Conservation (phyloP, 257 asterid genomes). For the Paulownia fortunei region DNA sequence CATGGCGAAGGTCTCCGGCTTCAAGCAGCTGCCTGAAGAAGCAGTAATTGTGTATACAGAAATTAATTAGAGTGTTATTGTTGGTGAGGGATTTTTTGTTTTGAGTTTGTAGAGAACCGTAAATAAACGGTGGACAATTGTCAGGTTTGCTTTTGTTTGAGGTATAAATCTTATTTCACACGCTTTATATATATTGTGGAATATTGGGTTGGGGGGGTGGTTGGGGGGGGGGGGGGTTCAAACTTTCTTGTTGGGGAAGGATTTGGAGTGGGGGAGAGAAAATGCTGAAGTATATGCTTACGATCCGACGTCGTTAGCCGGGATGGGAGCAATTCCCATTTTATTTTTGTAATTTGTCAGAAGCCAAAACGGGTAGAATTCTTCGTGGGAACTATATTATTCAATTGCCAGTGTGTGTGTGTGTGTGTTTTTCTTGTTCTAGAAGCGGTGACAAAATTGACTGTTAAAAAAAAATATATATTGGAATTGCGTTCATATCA, state of each 20-base stretch:
- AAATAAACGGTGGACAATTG: conserved; percentile 6
- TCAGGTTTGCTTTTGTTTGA: conserved; percentile 40
- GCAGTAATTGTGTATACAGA: neutral
- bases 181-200: neutral
- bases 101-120: neutral
- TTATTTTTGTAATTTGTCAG: neutral
- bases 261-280: conserved; percentile 23
- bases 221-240: neutral
- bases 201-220: neutral
- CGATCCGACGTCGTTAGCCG: conserved; percentile 27
- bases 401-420: neutral
- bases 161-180: neutral
- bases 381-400: neutral
- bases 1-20: conserved; percentile 47
- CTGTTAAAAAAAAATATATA: neutral
- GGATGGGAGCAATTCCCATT: neutral
- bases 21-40: neutral
- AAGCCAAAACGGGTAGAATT: neutral
- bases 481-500: neutral
- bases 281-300: conserved; percentile 37
- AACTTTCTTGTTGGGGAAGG: conserved; percentile 36
- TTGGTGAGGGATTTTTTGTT: neutral
- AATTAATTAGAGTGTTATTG: neutral
- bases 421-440: conserved; percentile 7
- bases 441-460: conserved; percentile 37